Evolutionary conservation across 176 grass and related monocot genomes (phyloP).

Genomic region (Aechmea fasciata): DNA sequence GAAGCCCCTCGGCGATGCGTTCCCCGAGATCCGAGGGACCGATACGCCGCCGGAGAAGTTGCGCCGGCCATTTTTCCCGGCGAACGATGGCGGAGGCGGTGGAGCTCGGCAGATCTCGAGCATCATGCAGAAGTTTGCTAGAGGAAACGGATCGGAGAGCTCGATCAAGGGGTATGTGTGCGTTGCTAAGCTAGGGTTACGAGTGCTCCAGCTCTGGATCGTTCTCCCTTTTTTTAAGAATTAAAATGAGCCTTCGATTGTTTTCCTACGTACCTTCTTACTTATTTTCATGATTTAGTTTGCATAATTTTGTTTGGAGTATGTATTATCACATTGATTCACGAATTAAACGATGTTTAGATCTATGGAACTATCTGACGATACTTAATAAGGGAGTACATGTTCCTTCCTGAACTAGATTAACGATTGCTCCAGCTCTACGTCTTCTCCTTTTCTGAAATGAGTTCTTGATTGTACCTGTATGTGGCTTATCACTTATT

Average conservation of each 20-base stretch:
- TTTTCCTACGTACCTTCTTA: background rate
- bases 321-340: no score
- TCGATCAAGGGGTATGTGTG: conserved; percentile 18
- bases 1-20: background rate
- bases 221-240: background rate
- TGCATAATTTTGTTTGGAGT: no score
- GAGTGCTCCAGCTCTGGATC: background rate
- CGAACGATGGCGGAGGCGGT: background rate
- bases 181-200: conserved; percentile 28
- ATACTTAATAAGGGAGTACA: no score
- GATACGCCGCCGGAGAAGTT: conserved; percentile 53
- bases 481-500: no score
- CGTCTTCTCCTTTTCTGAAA: no score
- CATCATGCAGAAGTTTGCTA: conserved; percentile 60
- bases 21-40: conserved; percentile 30
- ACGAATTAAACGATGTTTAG: no score
- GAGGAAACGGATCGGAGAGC: conserved; percentile 2
- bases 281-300: no score
- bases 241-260: background rate
- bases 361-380: no score
- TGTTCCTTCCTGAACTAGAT: no score
- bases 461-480: no score
- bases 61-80: conserved; percentile 20
- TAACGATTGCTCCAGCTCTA: no score
- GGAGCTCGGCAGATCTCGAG: conserved; percentile 26